Percentiles rank a stretch among this genome's conserved stretches.
phyloP scores from a whole-genome alignment of 257 asterid genomes.

The Apocynum venetum region DNA sequence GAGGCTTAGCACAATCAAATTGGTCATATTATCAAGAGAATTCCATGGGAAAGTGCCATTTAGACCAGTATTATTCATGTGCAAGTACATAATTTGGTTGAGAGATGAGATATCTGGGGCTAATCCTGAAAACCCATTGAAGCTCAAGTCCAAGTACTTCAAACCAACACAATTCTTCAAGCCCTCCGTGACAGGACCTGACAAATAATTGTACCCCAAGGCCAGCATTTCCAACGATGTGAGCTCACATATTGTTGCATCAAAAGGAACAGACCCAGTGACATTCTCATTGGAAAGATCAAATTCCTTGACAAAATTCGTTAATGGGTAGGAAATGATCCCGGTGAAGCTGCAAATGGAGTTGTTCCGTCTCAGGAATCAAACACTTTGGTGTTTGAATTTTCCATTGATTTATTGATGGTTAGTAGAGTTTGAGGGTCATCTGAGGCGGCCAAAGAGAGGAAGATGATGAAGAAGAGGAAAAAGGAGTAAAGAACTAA shows the following conservation, averaged over 20 bases:
- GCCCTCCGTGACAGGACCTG: constrained; percentile 38
- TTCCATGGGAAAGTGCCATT: constrained; percentile 70
- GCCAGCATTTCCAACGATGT: constrained; percentile 55
- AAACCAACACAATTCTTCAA: constrained; percentile 48
- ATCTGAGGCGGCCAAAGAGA: constrained; percentile 45
- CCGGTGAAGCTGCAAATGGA: constrained; percentile 47
- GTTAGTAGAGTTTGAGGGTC: constrained; percentile 56
- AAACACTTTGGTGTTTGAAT: constrained; percentile 37
- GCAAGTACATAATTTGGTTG: constrained; percentile 35
- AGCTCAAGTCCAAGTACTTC: constrained; percentile 59
- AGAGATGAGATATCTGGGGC: constrained; percentile 53
- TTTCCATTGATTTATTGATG: constrained; percentile 48
- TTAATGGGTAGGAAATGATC: constrained; percentile 49
- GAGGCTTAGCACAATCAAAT: constrained; percentile 49
- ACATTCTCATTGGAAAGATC: constrained; percentile 52
- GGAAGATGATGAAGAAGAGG: constrained; percentile 25
- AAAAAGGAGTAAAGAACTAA: constrained; percentile 16
- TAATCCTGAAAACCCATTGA: constrained; percentile 50
- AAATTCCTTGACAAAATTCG: constrained; percentile 45
- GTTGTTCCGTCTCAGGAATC: constrained; percentile 50
- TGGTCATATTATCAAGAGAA: constrained; percentile 42
- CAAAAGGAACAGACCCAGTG: constrained; percentile 43
- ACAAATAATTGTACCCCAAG: constrained; percentile 45
- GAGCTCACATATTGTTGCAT: constrained; percentile 51
- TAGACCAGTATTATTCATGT: constrained; percentile 63